These are phyloP conservation scores for Heliamphora exappendiculata DNA, from an alignment of 148 eudicot genomes.

Conservation along the genomic window DNA sequence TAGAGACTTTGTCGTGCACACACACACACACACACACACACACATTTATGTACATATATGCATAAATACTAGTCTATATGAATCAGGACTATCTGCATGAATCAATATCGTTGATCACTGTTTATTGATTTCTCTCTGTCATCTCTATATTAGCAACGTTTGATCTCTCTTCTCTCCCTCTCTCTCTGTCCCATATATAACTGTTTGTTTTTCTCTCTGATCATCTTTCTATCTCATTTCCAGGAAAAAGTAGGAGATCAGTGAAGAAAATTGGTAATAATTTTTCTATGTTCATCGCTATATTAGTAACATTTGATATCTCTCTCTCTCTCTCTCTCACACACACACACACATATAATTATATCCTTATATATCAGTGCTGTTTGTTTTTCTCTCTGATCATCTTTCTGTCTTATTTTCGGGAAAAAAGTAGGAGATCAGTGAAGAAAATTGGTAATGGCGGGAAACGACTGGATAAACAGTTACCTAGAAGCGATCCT, in stretches of 20 bases:
- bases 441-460: slow-evolving; percentile 35
- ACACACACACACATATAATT: not conserved
- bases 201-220: not conserved
- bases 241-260: not conserved
- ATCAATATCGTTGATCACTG: too few species aligned
- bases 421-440: not conserved
- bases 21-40: too few species aligned
- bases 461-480: slow-evolving; percentile 93
- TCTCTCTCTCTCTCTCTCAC: not conserved
- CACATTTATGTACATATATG: too few species aligned
- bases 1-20: too few species aligned
- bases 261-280: not conserved
- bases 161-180: slow-evolving; percentile 1
- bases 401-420: not conserved
- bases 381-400: not conserved
- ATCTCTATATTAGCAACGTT: not conserved
- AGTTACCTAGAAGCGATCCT: slow-evolving; percentile 82
- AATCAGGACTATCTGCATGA: too few species aligned
- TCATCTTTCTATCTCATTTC: not conserved
- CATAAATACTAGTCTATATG: too few species aligned
- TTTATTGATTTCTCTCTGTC: too few species aligned
- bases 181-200: not conserved
- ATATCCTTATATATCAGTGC: not conserved
- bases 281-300: too few species aligned
- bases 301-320: not conserved